These are phyloP conservation scores for Candida pini DNA, from an alignment of 805 yeast species.

Conservation along the genomic window DNA sequence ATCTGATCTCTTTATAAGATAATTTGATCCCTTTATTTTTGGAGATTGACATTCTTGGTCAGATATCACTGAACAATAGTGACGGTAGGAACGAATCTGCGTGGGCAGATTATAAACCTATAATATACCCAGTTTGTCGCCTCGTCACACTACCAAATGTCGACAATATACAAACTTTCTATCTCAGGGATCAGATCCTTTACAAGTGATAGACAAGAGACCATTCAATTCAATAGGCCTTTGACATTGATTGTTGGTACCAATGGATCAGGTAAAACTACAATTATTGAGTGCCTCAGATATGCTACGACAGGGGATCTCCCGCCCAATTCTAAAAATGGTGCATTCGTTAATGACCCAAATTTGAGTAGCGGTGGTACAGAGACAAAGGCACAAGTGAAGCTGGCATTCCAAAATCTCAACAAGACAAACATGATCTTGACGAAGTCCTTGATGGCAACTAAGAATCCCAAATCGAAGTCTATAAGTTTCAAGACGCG, in stretches of 20 bases:
- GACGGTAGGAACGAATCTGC: no score
- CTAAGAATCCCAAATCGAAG: conserved; percentile 46
- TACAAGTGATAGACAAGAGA: conserved; percentile 76
- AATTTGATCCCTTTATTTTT: no score
- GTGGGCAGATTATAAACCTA: no score
- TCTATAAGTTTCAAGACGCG: conserved; percentile 74
- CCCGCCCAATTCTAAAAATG: conserved; percentile 94
- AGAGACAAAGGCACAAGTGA: conserved; percentile 84
- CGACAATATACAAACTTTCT: conserved; percentile 51
- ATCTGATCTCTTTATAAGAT: no score
- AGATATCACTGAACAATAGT: no score
- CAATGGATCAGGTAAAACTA: conserved; percentile 95
- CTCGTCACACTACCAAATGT: conserved; percentile 31
- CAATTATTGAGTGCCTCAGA: conserved; percentile 88
- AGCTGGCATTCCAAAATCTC: conserved; percentile 73
- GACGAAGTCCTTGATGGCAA: conserved; percentile 77
- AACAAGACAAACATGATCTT: conserved; percentile 76
- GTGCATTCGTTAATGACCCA: conserved; percentile 95
- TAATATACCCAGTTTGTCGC: no score
- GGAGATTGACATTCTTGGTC: no score
- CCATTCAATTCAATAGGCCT: conserved; percentile 85
- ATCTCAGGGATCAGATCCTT: conserved; percentile 90
- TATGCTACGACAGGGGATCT: conserved; percentile 94
- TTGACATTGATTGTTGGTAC: conserved; percentile 91
- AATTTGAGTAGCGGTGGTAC: conserved; percentile 60